Evolutionary conservation across 2,329 filamentous ascomycete species (phyloP).

Genomic region (Colletotrichum noveboracense): DNA sequence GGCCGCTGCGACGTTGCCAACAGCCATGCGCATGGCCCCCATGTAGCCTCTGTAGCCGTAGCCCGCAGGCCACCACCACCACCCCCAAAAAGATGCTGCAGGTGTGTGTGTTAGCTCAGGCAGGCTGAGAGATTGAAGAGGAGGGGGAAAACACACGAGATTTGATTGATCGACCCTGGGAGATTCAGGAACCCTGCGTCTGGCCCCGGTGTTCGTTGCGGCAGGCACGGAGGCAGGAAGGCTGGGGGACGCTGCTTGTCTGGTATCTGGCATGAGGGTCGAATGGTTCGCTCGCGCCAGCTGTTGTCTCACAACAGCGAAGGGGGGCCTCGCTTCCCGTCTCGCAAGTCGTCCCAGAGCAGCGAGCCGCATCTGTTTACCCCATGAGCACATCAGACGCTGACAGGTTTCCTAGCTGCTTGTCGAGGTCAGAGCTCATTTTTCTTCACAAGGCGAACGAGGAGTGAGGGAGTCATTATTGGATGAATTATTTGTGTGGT

Average conservation of each 20-base stretch:
- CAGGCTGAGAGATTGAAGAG: not conserved
- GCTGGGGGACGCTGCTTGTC: not conserved
- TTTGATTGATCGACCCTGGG: not conserved
- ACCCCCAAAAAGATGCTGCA: not conserved
- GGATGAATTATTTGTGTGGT: slow-evolving; percentile 3
- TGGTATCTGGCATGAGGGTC: not conserved
- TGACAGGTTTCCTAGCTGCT: not conserved
- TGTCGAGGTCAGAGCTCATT: not conserved
- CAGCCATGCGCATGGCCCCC: not conserved
- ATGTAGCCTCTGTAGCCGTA: not conserved
- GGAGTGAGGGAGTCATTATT: not conserved
- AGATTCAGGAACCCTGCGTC: not conserved
- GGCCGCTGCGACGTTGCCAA: slow-evolving; percentile 1
- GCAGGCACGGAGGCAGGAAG: not conserved
- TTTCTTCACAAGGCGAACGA: not conserved
- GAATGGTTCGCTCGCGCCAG: not conserved
- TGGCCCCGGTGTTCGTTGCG: not conserved
- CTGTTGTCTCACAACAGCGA: not conserved
- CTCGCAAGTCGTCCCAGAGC: not conserved
- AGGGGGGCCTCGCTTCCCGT: not conserved
- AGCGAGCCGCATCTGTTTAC: not conserved
- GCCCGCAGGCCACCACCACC: not conserved
- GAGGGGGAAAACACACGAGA: not conserved
- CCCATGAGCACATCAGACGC: not conserved
- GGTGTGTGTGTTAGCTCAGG: not conserved